These are phyloP conservation scores for Sphaerobolus stellatus DNA, from an alignment of 1,284 basidiomycete genomes.

Conservation along the genomic window DNA sequence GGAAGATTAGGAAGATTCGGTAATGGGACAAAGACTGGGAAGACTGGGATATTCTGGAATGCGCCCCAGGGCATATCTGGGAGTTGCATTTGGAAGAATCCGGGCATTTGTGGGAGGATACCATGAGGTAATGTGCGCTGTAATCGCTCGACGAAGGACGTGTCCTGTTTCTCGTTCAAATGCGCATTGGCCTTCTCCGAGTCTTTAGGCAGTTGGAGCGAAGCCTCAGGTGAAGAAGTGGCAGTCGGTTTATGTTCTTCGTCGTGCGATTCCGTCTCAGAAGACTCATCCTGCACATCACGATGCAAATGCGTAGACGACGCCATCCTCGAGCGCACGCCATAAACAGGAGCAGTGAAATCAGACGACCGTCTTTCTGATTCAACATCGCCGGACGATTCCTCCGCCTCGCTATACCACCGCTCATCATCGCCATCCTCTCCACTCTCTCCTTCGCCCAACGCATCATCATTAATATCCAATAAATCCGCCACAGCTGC, in stretches of 20 bases:
- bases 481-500: slow-evolving; percentile 33
- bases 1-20: slow-evolving; percentile 16
- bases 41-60: slow-evolving; percentile 73
- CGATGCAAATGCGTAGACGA: slow-evolving; percentile 7
- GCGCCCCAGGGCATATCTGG: slow-evolving; percentile 63
- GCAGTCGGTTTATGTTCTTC: too few species aligned
- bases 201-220: too few species aligned
- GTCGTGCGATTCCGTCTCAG: background rate
- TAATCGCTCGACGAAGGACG: slow-evolving; percentile 69
- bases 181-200: too few species aligned
- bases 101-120: slow-evolving; percentile 50
- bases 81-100: slow-evolving; percentile 55
- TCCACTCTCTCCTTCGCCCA: slow-evolving; percentile 30
- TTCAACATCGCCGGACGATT: slow-evolving; percentile 25
- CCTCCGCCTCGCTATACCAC: slow-evolving; percentile 66
- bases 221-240: too few species aligned
- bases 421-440: slow-evolving; percentile 56
- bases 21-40: slow-evolving; percentile 75
- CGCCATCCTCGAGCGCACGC: background rate
- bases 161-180: slow-evolving; percentile 64
- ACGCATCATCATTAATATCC: slow-evolving; percentile 29
- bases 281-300: background rate
- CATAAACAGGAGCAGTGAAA: slow-evolving; percentile 1
- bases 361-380: slow-evolving; percentile 14
- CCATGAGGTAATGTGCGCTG: slow-evolving; percentile 67